Evolutionary conservation across 768 basidiomycete species (phyloP).

Genomic region (Collybiopsis luxurians): DNA sequence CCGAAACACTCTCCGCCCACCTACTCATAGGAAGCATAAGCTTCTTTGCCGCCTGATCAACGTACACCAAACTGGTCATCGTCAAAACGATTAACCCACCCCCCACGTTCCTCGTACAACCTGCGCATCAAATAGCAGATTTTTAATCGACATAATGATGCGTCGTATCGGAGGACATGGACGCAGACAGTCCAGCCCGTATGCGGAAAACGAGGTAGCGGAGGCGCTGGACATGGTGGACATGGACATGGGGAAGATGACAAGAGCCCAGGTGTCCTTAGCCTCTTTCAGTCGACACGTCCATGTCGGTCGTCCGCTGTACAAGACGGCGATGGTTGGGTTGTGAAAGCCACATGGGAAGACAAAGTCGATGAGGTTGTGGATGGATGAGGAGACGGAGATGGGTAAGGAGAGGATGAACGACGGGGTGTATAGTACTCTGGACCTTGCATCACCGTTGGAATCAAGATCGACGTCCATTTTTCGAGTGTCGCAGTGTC

Average conservation of each 20-base stretch:
- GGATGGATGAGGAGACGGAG: constrained; percentile 74
- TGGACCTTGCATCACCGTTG: constrained; percentile 64
- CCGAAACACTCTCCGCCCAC: constrained; percentile 77
- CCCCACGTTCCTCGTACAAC: constrained; percentile 68
- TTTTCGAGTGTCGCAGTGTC: constrained; percentile 66
- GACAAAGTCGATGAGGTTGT: constrained; percentile 82
- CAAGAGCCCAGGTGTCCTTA: background rate
- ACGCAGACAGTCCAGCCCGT: constrained; percentile 4
- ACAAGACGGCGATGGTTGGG: constrained; percentile 89
- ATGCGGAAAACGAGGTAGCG: constrained; percentile 36
- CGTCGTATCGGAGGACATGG: constrained; percentile 79
- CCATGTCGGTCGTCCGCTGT: constrained; percentile 87
- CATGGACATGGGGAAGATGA: background rate
- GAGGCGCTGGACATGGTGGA: background rate
- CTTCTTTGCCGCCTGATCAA: constrained; percentile 82
- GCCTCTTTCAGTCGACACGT: constrained; percentile 58
- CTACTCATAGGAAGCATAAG: constrained; percentile 78
- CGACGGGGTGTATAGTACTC: constrained; percentile 89
- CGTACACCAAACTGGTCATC: constrained; percentile 79
- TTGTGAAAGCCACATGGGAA: constrained; percentile 96
- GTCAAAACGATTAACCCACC: constrained; percentile 85
- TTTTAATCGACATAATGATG: constrained; percentile 70
- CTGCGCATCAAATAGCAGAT: constrained; percentile 71
- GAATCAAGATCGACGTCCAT: constrained; percentile 75
- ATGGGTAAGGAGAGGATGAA: constrained; percentile 81